Conservation (phyloP, 441 rosid species). For the Raphanus hybrid region DNA sequence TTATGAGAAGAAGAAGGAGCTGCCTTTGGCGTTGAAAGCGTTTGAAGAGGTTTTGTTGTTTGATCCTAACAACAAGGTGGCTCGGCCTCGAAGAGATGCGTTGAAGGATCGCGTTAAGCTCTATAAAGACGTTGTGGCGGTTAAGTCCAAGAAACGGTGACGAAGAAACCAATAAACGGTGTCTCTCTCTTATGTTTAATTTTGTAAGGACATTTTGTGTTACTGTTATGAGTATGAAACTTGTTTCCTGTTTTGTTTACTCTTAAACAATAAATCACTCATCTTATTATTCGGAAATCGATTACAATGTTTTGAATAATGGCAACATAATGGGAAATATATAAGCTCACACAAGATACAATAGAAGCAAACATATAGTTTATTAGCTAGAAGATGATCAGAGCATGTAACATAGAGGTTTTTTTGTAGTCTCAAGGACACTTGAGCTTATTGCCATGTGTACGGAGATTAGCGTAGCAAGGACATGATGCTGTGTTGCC, state of each 20-base stretch:
- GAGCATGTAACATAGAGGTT: neutral
- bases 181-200: neutral
- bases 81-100: slow-evolving; percentile 78
- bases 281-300: slow-evolving; percentile 17
- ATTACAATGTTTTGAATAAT: slow-evolving; percentile 16
- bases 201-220: neutral
- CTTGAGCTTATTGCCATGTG: slow-evolving; percentile 69
- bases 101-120: slow-evolving; percentile 74
- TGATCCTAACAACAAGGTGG: slow-evolving; percentile 91
- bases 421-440: slow-evolving; percentile 53
- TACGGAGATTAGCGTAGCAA: slow-evolving; percentile 66
- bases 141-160: slow-evolving; percentile 73
- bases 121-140: slow-evolving; percentile 79
- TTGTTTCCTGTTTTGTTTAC: neutral
- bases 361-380: slow-evolving; percentile 8
- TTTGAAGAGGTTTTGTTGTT: slow-evolving; percentile 92
- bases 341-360: slow-evolving; percentile 21
- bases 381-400: neutral
- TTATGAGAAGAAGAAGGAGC: slow-evolving; percentile 84
- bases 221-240: neutral
- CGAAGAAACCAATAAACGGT: neutral
- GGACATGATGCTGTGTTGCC: slow-evolving; percentile 68
- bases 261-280: neutral
- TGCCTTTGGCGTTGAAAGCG: slow-evolving; percentile 77
- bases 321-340: slow-evolving; percentile 1